A percentile compares a stretch with the other conserved stretches of the same genome.
Evolutionary conservation across 2,329 filamentous ascomycete genomes (phyloP).

Genomic region (Monilinia aucupariae): DNA sequence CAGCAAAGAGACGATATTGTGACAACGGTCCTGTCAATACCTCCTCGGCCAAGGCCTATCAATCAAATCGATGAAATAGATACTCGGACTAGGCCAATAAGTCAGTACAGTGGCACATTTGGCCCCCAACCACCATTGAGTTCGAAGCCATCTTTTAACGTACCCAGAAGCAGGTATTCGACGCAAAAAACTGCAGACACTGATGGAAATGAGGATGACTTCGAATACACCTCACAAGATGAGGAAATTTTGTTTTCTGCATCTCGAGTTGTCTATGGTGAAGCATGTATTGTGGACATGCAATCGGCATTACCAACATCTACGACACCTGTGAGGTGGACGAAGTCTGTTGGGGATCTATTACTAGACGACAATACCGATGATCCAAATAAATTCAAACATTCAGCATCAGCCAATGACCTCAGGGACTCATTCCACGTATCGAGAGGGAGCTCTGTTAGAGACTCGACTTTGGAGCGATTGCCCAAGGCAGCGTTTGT

Average conservation of each 20-base stretch:
- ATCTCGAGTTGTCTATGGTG: constrained; percentile 27
- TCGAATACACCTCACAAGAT: constrained; percentile 18
- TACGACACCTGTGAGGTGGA: constrained; percentile 18
- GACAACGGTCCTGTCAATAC: constrained; percentile 23
- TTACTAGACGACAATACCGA: neutral
- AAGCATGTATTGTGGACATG: constrained; percentile 33
- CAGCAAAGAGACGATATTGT: constrained; percentile 21
- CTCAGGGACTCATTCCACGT: constrained; percentile 7
- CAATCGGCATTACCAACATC: constrained; percentile 21
- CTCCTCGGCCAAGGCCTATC: constrained; percentile 5
- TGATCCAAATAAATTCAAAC: constrained; percentile 16
- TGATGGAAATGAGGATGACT: constrained; percentile 19
- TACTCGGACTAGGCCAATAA: neutral
- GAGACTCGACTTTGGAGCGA: constrained; percentile 18
- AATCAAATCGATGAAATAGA: neutral
- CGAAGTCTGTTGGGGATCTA: constrained; percentile 23
- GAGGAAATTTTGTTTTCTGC: constrained; percentile 16
- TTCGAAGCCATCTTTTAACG: neutral
- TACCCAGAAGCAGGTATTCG: constrained; percentile 8
- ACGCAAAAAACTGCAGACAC: neutral
- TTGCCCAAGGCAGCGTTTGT: constrained; percentile 32
- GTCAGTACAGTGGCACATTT: constrained; percentile 14
- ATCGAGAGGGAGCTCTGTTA: neutral
- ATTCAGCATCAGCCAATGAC: constrained; percentile 20
- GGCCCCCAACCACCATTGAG: constrained; percentile 2